Evolutionary conservation across 2,329 filamentous ascomycete species (phyloP), one percentile per base, ranked within the genome.

Genomic region (Diaporthe aspalathi): DNA sequence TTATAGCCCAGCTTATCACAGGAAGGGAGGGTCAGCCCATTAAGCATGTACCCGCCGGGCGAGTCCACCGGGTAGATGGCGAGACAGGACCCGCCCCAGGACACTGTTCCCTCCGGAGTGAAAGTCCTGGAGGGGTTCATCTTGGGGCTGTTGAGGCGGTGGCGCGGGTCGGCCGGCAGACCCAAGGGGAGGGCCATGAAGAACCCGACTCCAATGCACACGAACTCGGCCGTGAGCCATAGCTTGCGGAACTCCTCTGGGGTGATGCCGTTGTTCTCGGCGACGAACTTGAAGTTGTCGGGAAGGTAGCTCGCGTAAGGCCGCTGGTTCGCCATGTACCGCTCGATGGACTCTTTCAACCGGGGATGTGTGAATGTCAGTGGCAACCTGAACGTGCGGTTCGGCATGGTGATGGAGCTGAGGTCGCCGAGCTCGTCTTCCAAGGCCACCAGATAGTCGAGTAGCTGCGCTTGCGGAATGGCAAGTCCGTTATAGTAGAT

Each of bases 11-110:
- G 82, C 47, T 84, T 84, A 73, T 90, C 88, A 56, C 86, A 85
- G 20, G 85, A 84, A 0, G 86, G 85, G 3, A 88, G 83, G 0
- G 87, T 88, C 63, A 85, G 80, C 0, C 85, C 86, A 0, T 83
- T 84, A 78, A 87, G 84, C 78, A 88, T 86, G 71, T 89, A 89
- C 0, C 88, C 88, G 6, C 88, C 88, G 0, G 87, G 88, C 0
- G 83, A 85, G 73, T 89, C 87, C 17, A 88, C 86, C 5, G 86
- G 87, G 72, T 89, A 89, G 16, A 89, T 81, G 0, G 81, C 80
- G 79, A 88, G 85, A 76, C 86, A 88, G 3, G 80, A 83, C 5
- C 88, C 88, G 9, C 86, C 88, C 87, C 86, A 89, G 0, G 83
- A 84, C 0, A 89, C 84, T 0, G 85, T 86, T 3, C 88, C 88